phyloP scores from a whole-genome alignment of 2,329 filamentous ascomycete genomes.

The Endocalyx cinctus region DNA sequence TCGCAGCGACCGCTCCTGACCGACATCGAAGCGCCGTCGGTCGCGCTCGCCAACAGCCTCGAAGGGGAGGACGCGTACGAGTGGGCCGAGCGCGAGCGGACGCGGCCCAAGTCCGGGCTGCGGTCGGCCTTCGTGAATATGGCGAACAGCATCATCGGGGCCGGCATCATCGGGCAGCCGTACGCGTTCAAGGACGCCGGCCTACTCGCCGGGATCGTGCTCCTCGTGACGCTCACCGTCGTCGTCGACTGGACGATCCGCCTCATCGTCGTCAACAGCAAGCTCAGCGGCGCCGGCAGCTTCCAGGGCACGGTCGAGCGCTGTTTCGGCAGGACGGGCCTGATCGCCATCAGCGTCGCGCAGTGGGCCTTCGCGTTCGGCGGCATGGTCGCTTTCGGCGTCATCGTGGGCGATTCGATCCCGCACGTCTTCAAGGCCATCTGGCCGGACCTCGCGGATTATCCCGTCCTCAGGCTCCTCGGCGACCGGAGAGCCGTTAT shows the following conservation, averaged over 20 bases:
- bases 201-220: slow-evolving; percentile 69
- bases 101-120: slow-evolving; percentile 77
- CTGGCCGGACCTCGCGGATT: slow-evolving; percentile 68
- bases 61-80: slow-evolving; percentile 36
- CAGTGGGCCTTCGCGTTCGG: slow-evolving; percentile 99
- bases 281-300: slow-evolving; percentile 86
- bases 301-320: slow-evolving; percentile 96
- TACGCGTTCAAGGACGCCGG: slow-evolving; percentile 96
- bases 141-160: slow-evolving; percentile 95
- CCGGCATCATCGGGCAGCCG: slow-evolving; percentile 76
- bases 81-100: slow-evolving; percentile 50
- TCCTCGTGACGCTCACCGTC: slow-evolving; percentile 75
- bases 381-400: slow-evolving; percentile 96
- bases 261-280: slow-evolving; percentile 95
- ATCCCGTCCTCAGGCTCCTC: slow-evolving; percentile 76
- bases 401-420: slow-evolving; percentile 95
- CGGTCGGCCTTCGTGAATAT: slow-evolving; percentile 97
- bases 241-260: slow-evolving; percentile 97
- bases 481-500: slow-evolving; percentile 81
- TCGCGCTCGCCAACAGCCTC: slow-evolving; percentile 57
- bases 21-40: slow-evolving; percentile 67
- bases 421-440: slow-evolving; percentile 81
- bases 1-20: slow-evolving; percentile 63
- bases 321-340: slow-evolving; percentile 83
- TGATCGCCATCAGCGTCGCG: slow-evolving; percentile 83